Evolutionary conservation across 768 basidiomycete species (phyloP).

Genomic region (Agaricus blazei): DNA sequence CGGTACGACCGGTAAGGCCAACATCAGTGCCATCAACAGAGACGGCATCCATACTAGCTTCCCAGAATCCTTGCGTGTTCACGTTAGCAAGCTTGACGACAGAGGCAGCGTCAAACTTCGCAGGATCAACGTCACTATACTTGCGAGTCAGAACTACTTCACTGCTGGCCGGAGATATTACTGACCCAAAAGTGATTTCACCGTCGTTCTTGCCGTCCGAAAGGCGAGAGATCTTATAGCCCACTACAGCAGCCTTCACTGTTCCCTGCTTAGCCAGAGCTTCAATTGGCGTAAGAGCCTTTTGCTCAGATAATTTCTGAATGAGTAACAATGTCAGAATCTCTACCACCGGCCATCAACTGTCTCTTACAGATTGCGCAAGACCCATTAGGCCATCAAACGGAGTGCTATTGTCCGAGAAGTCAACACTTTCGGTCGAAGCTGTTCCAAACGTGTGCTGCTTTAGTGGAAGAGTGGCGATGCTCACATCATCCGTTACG

Average conservation of each 20-base stretch:
- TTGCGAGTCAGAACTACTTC: background rate
- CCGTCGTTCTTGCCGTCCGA: slow-evolving; percentile 70
- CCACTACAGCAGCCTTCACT: slow-evolving; percentile 64
- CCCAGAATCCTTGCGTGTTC: slow-evolving; percentile 76
- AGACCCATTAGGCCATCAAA: slow-evolving; percentile 60
- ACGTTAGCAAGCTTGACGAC: slow-evolving; percentile 61
- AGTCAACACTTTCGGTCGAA: slow-evolving; percentile 45
- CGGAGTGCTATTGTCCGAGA: slow-evolving; percentile 23
- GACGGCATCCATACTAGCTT: slow-evolving; percentile 55
- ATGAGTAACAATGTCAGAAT: background rate
- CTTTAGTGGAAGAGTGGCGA: slow-evolving; percentile 51
- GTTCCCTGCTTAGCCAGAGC: slow-evolving; percentile 52
- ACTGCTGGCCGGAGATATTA: background rate
- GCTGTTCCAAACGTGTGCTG: slow-evolving; percentile 61
- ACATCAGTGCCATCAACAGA: slow-evolving; percentile 51
- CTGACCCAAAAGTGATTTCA: slow-evolving; percentile 67
- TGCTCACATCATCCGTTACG: slow-evolving; percentile 48
- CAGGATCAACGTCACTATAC: slow-evolving; percentile 32
- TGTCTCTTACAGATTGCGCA: slow-evolving; percentile 46
- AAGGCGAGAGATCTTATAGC: slow-evolving; percentile 77
- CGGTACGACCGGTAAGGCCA: slow-evolving; percentile 56
- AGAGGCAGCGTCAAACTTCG: slow-evolving; percentile 63
- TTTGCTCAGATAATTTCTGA: slow-evolving; percentile 61
- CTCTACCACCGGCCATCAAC: background rate
- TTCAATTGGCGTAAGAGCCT: slow-evolving; percentile 66